Evolutionary conservation across 768 basidiomycete genomes (phyloP), one percentile per base, ranked within the genome.

Genomic region (Mycena leptocephala): DNA sequence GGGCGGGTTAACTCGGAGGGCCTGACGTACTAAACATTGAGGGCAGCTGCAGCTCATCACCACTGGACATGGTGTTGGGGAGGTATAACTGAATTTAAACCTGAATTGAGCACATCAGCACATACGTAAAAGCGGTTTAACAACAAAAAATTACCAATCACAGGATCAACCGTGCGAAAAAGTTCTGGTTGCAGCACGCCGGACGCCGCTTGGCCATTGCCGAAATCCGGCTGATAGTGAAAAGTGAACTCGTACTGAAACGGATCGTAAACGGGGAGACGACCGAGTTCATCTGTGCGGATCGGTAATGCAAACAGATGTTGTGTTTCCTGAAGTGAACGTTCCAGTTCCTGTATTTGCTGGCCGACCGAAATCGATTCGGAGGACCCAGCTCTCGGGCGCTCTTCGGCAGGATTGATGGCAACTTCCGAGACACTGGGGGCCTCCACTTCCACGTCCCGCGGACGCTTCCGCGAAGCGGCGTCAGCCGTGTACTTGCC

Each of bases 171-270:
- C n/a, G n/a, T n/a, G n/a, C n/a, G n/a, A n/a, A n/a, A n/a, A n/a
- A n/a, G n/a, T n/a, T n/a, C n/a, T n/a, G n/a, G n/a, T n/a, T n/a
- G n/a, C n/a, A n/a, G n/a, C n/a, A n/a, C n/a, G n/a, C n/a, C n/a
- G n/a, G n/a, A n/a, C n/a, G n/a, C n/a, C n/a, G n/a, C n/a, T n/a
- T n/a, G n/a, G n/a, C n/a, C n/a, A n/a, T n/a, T n/a, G n/a, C n/a
- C n/a, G n/a, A n/a, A n/a, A n/a, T n/a, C n/a, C n/a, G n/a, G n/a
- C n/a, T n/a, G n/a, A n/a, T n/a, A n/a, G n/a, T n/a, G n/a, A 24
- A 56, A 56, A 18, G 58, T 59, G 32, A 59, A 59, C 58, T 59
- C 32, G 58, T 59, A 59, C 20, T 65, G 30, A 14, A 65, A 65
- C 3, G 64, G 33, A 32, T 65, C 64, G 16, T 65, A 65, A 28